These are phyloP conservation scores for Sugiyamaella japonica DNA, from an alignment of 1,139 yeast species.

Conservation along the genomic window DNA sequence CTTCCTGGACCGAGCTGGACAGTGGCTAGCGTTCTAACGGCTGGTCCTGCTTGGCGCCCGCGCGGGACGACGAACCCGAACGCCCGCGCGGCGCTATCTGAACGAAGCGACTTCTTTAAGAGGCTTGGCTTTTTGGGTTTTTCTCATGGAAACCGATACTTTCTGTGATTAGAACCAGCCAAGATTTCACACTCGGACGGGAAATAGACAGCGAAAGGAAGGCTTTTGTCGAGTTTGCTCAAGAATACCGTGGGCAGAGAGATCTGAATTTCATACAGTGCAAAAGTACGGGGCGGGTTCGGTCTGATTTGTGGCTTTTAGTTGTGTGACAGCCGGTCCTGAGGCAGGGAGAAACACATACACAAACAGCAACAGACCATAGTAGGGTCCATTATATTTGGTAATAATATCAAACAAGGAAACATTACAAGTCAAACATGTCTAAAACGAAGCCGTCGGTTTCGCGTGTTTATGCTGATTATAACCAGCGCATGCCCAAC, in stretches of 20 bases:
- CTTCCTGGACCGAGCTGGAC: no score
- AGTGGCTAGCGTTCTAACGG: no score
- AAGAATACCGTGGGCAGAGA: background rate
- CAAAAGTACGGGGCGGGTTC: background rate
- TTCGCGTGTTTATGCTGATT: constrained; percentile 88
- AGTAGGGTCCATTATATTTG: background rate
- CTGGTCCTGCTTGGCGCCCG: background rate
- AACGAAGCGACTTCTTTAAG: background rate
- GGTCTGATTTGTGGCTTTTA: background rate
- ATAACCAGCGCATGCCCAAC: constrained; percentile 70
- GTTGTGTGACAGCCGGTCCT: background rate
- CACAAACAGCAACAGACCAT: background rate
- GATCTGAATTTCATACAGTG: background rate
- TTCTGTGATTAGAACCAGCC: background rate
- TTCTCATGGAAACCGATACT: background rate
- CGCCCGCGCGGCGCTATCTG: constrained; percentile 3
- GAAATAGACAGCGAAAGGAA: constrained; percentile 2
- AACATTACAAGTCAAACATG: background rate
- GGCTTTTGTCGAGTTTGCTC: background rate
- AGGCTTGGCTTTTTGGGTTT: constrained; percentile 4
- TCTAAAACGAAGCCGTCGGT: constrained; percentile 49
- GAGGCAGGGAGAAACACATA: no score
- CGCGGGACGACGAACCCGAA: background rate
- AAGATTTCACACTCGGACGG: background rate
- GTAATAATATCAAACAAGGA: background rate